phyloP scores from a whole-genome alignment of 768 basidiomycete genomes.

The Krasilnikovozyma curviuscula region DNA sequence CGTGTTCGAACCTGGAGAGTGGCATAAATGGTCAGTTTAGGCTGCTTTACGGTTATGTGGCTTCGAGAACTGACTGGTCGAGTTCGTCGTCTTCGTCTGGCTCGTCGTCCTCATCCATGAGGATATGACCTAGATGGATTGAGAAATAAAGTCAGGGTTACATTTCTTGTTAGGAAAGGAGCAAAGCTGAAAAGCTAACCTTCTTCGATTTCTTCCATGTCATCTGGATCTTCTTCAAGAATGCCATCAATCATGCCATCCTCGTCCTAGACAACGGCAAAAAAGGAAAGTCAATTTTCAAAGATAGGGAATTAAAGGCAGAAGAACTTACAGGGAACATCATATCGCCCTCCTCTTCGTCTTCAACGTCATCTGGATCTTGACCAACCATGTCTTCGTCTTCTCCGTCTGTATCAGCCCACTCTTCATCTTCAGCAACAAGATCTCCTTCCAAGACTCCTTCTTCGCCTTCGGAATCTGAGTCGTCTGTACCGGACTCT shows the following conservation, averaged over 20 bases:
- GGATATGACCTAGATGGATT: not conserved
- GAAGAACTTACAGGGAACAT: conserved; percentile 6
- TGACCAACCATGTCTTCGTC: conserved; percentile 28
- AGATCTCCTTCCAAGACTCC: conserved; percentile 59
- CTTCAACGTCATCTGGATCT: conserved; percentile 27
- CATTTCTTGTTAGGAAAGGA: not conserved
- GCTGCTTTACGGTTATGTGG: no score
- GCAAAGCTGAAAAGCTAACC: not conserved
- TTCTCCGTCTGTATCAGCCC: conserved; percentile 53
- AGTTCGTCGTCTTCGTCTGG: conserved; percentile 11
- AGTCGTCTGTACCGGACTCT: conserved; percentile 21
- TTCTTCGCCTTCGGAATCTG: conserved; percentile 46
- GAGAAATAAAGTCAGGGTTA: no score
- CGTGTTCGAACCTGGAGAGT: conserved; percentile 2
- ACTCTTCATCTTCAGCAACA: conserved; percentile 62
- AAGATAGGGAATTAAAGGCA: not conserved
- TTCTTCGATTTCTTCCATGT: conserved; percentile 15
- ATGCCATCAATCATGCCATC: conserved; percentile 23
- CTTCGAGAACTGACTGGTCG: no score
- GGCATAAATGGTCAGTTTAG: not conserved
- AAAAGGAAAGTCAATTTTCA: not conserved
- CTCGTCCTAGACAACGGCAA: conserved; percentile 30
- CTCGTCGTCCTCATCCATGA: conserved; percentile 26
- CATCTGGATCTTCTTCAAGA: conserved; percentile 14
- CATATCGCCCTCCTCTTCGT: conserved; percentile 39